Evolutionary conservation across 495 filamentous ascomycete genomes (phyloP).

Genomic region (Cercophora samala): DNA sequence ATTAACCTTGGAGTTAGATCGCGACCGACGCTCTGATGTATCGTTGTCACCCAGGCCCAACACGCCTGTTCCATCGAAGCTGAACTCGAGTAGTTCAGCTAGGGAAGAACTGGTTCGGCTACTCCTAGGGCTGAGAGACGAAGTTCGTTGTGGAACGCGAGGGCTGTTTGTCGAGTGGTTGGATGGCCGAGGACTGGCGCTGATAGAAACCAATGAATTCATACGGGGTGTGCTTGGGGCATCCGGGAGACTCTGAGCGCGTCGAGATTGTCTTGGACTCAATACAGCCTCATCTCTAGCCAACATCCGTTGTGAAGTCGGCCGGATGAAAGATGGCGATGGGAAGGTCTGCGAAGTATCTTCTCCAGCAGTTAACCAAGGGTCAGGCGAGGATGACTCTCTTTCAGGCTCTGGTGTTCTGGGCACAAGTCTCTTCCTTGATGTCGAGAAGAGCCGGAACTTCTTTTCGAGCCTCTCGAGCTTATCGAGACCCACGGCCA

Average conservation of each 20-base stretch:
- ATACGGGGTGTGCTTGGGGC: constrained; percentile 22
- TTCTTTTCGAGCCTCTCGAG: constrained; percentile 27
- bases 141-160: neutral
- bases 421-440: constrained; percentile 19
- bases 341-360: constrained; percentile 34
- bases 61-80: constrained; percentile 16
- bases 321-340: constrained; percentile 45
- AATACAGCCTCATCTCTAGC: constrained; percentile 40
- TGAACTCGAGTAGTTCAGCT: constrained; percentile 26
- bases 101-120: constrained; percentile 9
- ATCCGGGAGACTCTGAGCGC: constrained; percentile 42
- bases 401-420: constrained; percentile 3
- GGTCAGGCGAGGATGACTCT: constrained; percentile 3
- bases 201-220: neutral
- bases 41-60: constrained; percentile 4
- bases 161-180: constrained; percentile 9
- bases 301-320: constrained; percentile 46
- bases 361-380: constrained; percentile 6
- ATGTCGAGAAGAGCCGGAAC: constrained; percentile 29
- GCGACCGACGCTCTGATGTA: constrained; percentile 14
- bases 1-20: constrained; percentile 18
- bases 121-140: neutral
- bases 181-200: constrained; percentile 14
- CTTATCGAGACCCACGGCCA: constrained; percentile 26
- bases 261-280: constrained; percentile 24